Base-by-base conservation (phyloP, 2,329 filamentous ascomycete genomes). In the Hymenoscyphus occultus region DNA sequence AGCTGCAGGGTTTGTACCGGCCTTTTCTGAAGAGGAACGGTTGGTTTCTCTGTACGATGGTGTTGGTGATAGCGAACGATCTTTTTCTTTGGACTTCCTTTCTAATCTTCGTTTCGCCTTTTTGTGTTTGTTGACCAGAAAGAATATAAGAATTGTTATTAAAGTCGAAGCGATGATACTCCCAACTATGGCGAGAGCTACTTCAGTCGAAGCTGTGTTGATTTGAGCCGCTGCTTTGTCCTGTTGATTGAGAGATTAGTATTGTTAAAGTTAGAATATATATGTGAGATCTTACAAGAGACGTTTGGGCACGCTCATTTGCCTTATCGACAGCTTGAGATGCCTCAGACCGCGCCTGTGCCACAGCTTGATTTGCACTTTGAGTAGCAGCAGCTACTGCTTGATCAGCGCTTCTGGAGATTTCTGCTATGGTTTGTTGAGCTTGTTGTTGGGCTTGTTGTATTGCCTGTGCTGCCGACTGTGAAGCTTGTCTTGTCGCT, bases 121-220 rank as follows among this genome's bases (percentile, higher is more conserved):
- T 35, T 70, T 73, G 40, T 74, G 68, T n/a, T 77, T 75, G 12
- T 75, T 65, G 32, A 80, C 72, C 19, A 78, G 69, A 48, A 77
- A 77, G 65, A 78, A 78, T 32, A 74, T 72, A 2, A 76, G 60
- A 3, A 79, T 75, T 0, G 77, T 79, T 39, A 81, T 71, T 22
- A 81, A 69, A 1, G 78, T 75, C 2, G 77, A 78, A n/a, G 76
- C 79, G 60, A 81, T 72, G 40, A 81, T 77, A 59, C 77, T 78
- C 14, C 76, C 79, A 3, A 80, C 77, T 19, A 81, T 76, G 10
- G 78, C 79, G 5, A 80, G 65, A 0, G 79, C 78, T 0, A 75
- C 76, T 71, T 81, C 78, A 0, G 78, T 80, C 16, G 64, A 67
- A 35, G 71, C 69, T 60, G 68, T 56, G 22, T 66, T 59, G 14